Evolutionary conservation across 176 grass and related monocot genomes (phyloP).

Genomic region (Aegilops bicornis): DNA sequence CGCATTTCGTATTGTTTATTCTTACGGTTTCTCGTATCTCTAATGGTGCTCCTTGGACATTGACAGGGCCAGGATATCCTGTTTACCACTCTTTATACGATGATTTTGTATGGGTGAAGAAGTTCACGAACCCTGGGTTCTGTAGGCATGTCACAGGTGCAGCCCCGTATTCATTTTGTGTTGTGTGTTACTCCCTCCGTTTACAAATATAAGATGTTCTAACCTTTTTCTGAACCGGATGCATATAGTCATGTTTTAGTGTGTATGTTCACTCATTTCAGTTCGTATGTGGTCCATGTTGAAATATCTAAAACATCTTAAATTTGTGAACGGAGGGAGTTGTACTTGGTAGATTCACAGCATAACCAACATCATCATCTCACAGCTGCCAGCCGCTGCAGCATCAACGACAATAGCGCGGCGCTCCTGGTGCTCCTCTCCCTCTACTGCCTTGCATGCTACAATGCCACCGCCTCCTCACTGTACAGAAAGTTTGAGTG

Average conservation of each 20-base stretch:
- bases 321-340: background rate
- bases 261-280: too few species aligned
- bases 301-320: too few species aligned
- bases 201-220: too few species aligned
- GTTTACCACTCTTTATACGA: constrained; percentile 92
- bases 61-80: constrained; percentile 54
- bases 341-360: background rate
- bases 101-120: constrained; percentile 82
- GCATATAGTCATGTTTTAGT: too few species aligned
- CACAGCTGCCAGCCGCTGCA: constrained; percentile 48
- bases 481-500: too few species aligned
- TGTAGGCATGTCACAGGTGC: constrained; percentile 73
- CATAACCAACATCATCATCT: constrained; percentile 5
- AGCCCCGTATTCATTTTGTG: background rate
- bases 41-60: background rate
- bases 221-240: too few species aligned
- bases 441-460: too few species aligned
- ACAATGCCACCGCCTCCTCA: too few species aligned
- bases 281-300: too few species aligned
- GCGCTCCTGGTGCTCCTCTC: too few species aligned
- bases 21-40: background rate
- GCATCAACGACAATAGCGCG: too few species aligned
- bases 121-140: constrained; percentile 82
- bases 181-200: background rate
- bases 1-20: background rate